Conservation (phyloP, 2,329 filamentous ascomycete species). For the Paracoccidioides lutzii region DNA sequence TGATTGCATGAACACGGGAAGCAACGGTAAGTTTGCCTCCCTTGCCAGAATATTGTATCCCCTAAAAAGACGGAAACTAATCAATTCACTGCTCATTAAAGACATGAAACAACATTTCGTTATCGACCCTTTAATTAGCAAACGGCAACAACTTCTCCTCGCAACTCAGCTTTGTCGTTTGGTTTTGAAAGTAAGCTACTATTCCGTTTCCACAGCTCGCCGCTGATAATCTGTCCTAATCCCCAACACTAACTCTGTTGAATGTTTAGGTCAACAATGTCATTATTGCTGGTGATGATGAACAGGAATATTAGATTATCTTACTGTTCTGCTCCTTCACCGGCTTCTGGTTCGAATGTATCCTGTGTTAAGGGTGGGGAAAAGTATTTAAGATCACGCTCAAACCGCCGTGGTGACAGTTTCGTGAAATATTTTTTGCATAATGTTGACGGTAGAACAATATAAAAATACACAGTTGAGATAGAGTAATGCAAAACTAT, state of each 20-base stretch:
- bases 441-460: not conserved
- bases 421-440: not conserved
- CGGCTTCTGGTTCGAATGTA: not conserved
- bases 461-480: not conserved
- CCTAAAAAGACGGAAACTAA: not conserved
- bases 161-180: constrained; percentile 96
- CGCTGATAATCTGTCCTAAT: not conserved
- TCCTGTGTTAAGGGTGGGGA: not conserved
- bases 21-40: constrained; percentile 50
- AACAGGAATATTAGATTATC: constrained; percentile 63
- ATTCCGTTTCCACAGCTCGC: not conserved
- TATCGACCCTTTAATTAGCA: constrained; percentile 95
- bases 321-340: not conserved
- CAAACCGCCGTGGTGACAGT: not conserved
- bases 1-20: constrained; percentile 93
- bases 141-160: constrained; percentile 90
- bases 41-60: not conserved
- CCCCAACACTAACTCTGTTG: constrained; percentile 10
- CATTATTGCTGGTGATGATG: constrained; percentile 75
- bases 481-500: constrained; percentile 2
- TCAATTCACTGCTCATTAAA: constrained; percentile 19
- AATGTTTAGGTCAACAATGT: constrained; percentile 64
- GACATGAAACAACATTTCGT: constrained; percentile 98
- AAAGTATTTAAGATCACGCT: not conserved
- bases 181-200: constrained; percentile 65